Conservation (phyloP, 2,329 filamentous ascomycete genomes). For the Diaporthe australafricana region DNA sequence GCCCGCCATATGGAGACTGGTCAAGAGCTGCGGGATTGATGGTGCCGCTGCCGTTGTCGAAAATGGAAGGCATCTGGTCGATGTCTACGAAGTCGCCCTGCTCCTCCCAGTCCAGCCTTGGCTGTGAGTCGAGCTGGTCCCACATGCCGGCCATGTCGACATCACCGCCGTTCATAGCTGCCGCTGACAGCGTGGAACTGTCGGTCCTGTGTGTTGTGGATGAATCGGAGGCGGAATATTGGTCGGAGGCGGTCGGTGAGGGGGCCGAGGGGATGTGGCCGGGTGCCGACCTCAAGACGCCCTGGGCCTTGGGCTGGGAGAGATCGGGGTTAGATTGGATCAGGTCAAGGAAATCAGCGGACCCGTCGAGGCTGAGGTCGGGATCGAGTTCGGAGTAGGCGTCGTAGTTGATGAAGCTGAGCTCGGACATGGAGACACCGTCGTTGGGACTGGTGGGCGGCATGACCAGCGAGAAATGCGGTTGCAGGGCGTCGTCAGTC, state of each 20-base stretch:
- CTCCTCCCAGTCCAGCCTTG: slow-evolving; percentile 54
- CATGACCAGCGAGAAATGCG: slow-evolving; percentile 26
- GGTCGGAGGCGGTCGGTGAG: slow-evolving; percentile 56
- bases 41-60: slow-evolving; percentile 48
- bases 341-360: slow-evolving; percentile 31
- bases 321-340: slow-evolving; percentile 32
- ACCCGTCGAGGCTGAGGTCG: slow-evolving; percentile 31
- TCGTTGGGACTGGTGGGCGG: slow-evolving; percentile 31
- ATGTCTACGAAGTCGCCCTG: slow-evolving; percentile 52
- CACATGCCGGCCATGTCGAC: slow-evolving; percentile 52
- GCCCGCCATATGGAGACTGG: slow-evolving; percentile 43
- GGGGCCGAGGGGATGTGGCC: slow-evolving; percentile 54
- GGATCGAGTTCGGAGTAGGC: slow-evolving; percentile 32
- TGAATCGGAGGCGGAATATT: slow-evolving; percentile 64
- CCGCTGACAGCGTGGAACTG: slow-evolving; percentile 59
- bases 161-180: slow-evolving; percentile 54
- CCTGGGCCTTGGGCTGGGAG: slow-evolving; percentile 36
- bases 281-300: slow-evolving; percentile 37
- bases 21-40: slow-evolving; percentile 50
- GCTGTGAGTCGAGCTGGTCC: slow-evolving; percentile 16
- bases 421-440: slow-evolving; percentile 35
- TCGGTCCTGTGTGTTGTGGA: slow-evolving; percentile 61
- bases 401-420: slow-evolving; percentile 32
- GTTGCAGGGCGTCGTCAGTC: slow-evolving; percentile 31
- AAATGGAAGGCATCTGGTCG: slow-evolving; percentile 52